A percentile compares a stretch with the other conserved stretches of the same genome.
These are phyloP conservation scores for Wallacemonas collosoma DNA, from an alignment of 208 protist genomes.

Conservation along the genomic window DNA sequence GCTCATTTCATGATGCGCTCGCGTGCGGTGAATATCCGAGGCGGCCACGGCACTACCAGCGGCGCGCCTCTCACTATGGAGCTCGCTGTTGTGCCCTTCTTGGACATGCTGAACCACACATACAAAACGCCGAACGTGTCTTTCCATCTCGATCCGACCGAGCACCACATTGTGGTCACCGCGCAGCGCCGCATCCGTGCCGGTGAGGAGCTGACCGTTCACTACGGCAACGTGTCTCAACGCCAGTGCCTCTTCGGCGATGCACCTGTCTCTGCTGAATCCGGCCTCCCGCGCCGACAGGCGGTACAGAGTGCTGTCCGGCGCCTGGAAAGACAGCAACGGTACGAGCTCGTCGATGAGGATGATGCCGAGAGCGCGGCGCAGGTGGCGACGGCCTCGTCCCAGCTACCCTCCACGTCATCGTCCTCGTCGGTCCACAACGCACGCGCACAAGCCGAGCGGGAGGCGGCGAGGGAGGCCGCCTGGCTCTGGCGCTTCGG, in stretches of 20 bases:
- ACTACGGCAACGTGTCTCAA: conserved; percentile 70
- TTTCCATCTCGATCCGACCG: conserved; percentile 29
- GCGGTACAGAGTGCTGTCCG: conserved; percentile 28
- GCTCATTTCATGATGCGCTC: conserved; percentile 90
- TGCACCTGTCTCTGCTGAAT: background rate
- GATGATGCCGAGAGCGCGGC: conserved; percentile 38
- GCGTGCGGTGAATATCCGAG: conserved; percentile 64
- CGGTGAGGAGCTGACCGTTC: conserved; percentile 72
- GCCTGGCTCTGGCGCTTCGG: conserved; percentile 86
- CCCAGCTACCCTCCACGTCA: background rate
- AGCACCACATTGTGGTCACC: conserved; percentile 34
- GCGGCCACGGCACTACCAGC: conserved; percentile 8
- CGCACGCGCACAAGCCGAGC: conserved; percentile 7
- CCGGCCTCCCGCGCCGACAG: conserved; percentile 17
- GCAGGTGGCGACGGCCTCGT: conserved; percentile 9
- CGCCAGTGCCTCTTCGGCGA: conserved; percentile 74
- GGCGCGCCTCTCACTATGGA: conserved; percentile 15
- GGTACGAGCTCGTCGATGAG: conserved; percentile 31
- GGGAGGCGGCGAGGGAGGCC: conserved; percentile 56
- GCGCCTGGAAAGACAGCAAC: conserved; percentile 38
- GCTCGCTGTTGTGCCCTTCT: conserved; percentile 69
- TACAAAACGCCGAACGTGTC: conserved; percentile 52
- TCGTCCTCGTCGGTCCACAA: background rate
- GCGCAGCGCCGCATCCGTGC: conserved; percentile 51
- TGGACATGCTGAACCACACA: conserved; percentile 87